Conservation (phyloP, 371 early-diverging fungal genomes). For the Rhizopus microsporus region DNA sequence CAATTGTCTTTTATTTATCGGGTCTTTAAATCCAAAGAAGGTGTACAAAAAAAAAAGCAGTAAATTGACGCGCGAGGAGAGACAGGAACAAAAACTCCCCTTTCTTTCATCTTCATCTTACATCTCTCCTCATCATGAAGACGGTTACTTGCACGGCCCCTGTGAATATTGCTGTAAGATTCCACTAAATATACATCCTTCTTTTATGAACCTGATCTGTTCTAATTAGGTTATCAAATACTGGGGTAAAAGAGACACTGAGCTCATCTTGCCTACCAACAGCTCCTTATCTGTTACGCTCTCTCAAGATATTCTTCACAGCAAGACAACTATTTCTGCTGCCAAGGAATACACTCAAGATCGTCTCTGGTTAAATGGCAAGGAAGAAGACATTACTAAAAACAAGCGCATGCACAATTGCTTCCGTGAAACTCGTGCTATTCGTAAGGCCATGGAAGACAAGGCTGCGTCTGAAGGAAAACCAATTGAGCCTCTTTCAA, state of each 20-base stretch:
- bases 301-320: constrained; percentile 93
- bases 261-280: constrained; percentile 94
- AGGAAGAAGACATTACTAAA: constrained; percentile 80
- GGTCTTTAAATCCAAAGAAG: no score
- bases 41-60: no score
- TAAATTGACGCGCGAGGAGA: not conserved
- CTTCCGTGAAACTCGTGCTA: constrained; percentile 76
- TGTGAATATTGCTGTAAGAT: constrained; percentile 97
- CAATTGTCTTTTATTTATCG: no score
- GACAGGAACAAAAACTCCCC: not conserved
- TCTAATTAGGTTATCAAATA: constrained; percentile 81
- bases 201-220: not conserved
- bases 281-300: constrained; percentile 95
- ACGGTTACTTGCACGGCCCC: constrained; percentile 92
- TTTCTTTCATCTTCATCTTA: constrained; percentile 12
- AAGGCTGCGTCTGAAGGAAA: constrained; percentile 43
- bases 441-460: constrained; percentile 72
- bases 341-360: constrained; percentile 64
- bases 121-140: constrained; percentile 40
- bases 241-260: constrained; percentile 96
- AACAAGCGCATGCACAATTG: constrained; percentile 86
- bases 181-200: not conserved
- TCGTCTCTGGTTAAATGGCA: constrained; percentile 94
- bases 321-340: constrained; percentile 88
- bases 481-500: constrained; percentile 52